A percentile compares a stretch with the other conserved stretches of the same genome.
Evolutionary conservation across 805 yeast species (phyloP).

Genomic region (Cyberlindnera misumaiensis): DNA sequence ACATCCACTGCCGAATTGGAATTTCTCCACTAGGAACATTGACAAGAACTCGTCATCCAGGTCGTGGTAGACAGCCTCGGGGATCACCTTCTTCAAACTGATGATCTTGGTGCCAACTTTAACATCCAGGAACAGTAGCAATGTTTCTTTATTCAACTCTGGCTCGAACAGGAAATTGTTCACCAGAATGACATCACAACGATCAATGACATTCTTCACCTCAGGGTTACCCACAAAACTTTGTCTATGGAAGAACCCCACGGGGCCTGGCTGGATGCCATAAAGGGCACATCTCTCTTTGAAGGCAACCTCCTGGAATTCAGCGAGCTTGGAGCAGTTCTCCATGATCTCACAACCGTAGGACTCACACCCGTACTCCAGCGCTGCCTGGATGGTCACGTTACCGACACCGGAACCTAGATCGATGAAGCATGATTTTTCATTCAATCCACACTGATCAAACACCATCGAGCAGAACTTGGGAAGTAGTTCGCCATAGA

Average conservation of each 20-base stretch:
- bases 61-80: slow-evolving; percentile 62
- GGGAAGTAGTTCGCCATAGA: slow-evolving; percentile 88
- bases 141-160: slow-evolving; percentile 61
- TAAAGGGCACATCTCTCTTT: slow-evolving; percentile 48
- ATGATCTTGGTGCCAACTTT: slow-evolving; percentile 74
- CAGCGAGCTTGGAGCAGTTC: slow-evolving; percentile 66
- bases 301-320: slow-evolving; percentile 52
- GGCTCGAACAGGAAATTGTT: slow-evolving; percentile 83
- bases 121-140: slow-evolving; percentile 54
- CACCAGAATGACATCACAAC: slow-evolving; percentile 66
- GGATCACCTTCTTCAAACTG: slow-evolving; percentile 71
- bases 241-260: slow-evolving; percentile 53
- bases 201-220: slow-evolving; percentile 47
- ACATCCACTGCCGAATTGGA: slow-evolving; percentile 57
- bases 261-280: slow-evolving; percentile 55
- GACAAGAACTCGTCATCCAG: slow-evolving; percentile 53
- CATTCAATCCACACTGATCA: slow-evolving; percentile 46
- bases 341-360: slow-evolving; percentile 90
- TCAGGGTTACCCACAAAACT: slow-evolving; percentile 63
- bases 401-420: slow-evolving; percentile 95
- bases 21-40: slow-evolving; percentile 55
- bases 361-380: slow-evolving; percentile 77
- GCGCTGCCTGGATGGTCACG: slow-evolving; percentile 81
- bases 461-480: slow-evolving; percentile 63
- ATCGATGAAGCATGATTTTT: slow-evolving; percentile 64